phyloP scores from a whole-genome alignment of 148 eudicot genomes.

The Euryodendron excelsum region DNA sequence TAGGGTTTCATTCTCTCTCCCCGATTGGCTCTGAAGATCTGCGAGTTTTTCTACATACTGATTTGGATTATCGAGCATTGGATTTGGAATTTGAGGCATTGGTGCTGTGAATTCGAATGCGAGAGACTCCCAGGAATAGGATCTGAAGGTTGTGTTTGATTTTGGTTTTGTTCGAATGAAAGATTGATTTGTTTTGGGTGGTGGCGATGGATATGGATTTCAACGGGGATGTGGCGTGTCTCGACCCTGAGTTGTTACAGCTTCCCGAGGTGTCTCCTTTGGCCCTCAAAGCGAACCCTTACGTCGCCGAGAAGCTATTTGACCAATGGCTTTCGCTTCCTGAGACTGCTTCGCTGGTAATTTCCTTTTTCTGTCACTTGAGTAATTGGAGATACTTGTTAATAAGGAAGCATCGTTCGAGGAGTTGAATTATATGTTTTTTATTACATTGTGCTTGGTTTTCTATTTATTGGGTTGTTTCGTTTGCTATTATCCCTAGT shows the following conservation, averaged over 20 bases:
- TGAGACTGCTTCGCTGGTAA: constrained; percentile 68
- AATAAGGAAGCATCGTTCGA: too few relatives aligned
- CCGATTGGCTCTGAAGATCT: constrained; percentile 23
- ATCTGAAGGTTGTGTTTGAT: constrained; percentile 24
- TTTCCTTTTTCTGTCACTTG: neutral
- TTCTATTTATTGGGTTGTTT: neutral
- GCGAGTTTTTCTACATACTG: constrained; percentile 2
- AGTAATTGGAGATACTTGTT: neutral
- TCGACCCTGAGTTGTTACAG: constrained; percentile 75
- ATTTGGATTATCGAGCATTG: neutral
- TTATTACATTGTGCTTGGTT: neutral
- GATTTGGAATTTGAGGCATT: neutral
- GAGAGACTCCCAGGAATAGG: constrained; percentile 4
- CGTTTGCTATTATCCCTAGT: neutral
- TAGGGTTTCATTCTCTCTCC: constrained; percentile 2
- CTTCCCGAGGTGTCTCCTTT: constrained; percentile 73
- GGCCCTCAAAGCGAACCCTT: constrained; percentile 69
- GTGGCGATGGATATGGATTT: constrained; percentile 65
- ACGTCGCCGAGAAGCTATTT: constrained; percentile 65
- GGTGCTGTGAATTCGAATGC: constrained; percentile 2
- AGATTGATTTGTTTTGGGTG: constrained; percentile 22
- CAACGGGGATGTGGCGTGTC: constrained; percentile 58
- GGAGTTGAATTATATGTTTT: neutral
- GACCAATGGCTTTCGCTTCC: constrained; percentile 91
- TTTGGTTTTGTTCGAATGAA: constrained; percentile 25